Evolutionary conservation across 1,284 basidiomycete genomes (phyloP).

Genomic region (Trichosporon asahii): DNA sequence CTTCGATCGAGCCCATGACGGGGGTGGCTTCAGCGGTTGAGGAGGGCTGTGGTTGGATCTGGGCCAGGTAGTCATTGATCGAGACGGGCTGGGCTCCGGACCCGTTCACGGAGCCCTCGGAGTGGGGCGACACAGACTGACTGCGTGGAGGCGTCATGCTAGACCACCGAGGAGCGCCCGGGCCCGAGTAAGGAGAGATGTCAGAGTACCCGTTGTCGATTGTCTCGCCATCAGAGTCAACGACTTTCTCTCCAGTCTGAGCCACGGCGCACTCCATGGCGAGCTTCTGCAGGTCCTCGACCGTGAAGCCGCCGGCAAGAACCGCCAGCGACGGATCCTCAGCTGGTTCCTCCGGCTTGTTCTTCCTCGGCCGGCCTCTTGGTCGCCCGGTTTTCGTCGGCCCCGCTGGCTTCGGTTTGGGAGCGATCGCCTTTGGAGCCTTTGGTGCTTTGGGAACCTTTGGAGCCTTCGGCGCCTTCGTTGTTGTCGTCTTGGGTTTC

Average conservation of each 20-base stretch:
- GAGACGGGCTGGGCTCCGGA: background rate
- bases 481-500: slow-evolving; percentile 5
- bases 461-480: background rate
- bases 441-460: background rate
- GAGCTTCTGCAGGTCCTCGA: background rate
- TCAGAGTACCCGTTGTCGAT: slow-evolving; percentile 32
- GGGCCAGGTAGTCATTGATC: background rate
- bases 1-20: background rate
- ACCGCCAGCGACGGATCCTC: background rate
- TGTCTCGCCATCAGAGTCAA: slow-evolving; percentile 46
- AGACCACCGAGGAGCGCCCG: background rate
- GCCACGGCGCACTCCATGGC: background rate
- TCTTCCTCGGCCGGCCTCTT: background rate
- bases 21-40: background rate
- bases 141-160: background rate
- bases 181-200: background rate
- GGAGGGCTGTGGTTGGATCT: background rate
- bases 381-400: background rate
- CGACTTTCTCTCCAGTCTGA: slow-evolving; percentile 25
- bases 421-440: background rate
- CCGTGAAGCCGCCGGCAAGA: background rate
- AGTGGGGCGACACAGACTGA: background rate
- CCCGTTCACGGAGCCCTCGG: background rate
- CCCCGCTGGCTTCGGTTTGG: background rate
- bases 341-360: background rate